Percentiles rank a stretch among this genome's conserved stretches.
phyloP scores from a whole-genome alignment of 495 filamentous ascomycete genomes.

The Daldinia caldariorum region DNA sequence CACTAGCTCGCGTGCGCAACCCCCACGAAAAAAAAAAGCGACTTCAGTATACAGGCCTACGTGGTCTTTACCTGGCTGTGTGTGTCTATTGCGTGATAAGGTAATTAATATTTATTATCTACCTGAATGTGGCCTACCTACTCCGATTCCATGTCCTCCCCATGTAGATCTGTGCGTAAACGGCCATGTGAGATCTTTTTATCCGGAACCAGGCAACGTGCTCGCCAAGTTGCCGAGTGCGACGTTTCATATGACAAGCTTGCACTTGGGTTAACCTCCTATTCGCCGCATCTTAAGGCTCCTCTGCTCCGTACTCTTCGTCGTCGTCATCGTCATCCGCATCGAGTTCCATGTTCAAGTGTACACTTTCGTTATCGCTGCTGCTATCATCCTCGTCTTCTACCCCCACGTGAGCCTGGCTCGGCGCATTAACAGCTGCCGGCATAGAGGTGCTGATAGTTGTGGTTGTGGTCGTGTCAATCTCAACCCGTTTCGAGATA shows the following conservation, averaged over 20 bases:
- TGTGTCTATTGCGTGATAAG: slow-evolving; percentile 32
- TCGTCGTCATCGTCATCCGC: slow-evolving; percentile 45
- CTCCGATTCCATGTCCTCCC: neutral
- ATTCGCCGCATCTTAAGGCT: slow-evolving; percentile 42
- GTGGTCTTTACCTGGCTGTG: slow-evolving; percentile 18
- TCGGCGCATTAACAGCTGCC: slow-evolving; percentile 12
- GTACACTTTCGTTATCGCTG: slow-evolving; percentile 53
- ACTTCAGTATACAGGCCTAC: slow-evolving; percentile 20
- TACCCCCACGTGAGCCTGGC: slow-evolving; percentile 4
- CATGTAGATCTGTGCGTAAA: neutral
- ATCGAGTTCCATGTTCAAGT: slow-evolving; percentile 54
- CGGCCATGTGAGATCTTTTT: slow-evolving; percentile 32
- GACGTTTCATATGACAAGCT: slow-evolving; percentile 18
- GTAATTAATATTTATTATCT: slow-evolving; percentile 24
- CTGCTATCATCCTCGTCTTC: slow-evolving; percentile 33
- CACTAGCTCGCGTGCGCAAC: slow-evolving; percentile 19
- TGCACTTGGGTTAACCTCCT: slow-evolving; percentile 27
- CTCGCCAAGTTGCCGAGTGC: slow-evolving; percentile 32
- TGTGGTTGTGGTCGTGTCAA: slow-evolving; percentile 23
- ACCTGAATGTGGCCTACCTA: neutral
- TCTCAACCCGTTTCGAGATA: slow-evolving; percentile 43
- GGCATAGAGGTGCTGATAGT: neutral
- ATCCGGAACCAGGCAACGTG: slow-evolving; percentile 28
- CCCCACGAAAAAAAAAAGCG: slow-evolving; percentile 8
- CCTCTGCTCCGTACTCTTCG: slow-evolving; percentile 48